Evolutionary conservation across 495 filamentous ascomycete genomes (phyloP), one percentile per base, ranked within the genome.

Genomic region (Chaetomium fimeti): DNA sequence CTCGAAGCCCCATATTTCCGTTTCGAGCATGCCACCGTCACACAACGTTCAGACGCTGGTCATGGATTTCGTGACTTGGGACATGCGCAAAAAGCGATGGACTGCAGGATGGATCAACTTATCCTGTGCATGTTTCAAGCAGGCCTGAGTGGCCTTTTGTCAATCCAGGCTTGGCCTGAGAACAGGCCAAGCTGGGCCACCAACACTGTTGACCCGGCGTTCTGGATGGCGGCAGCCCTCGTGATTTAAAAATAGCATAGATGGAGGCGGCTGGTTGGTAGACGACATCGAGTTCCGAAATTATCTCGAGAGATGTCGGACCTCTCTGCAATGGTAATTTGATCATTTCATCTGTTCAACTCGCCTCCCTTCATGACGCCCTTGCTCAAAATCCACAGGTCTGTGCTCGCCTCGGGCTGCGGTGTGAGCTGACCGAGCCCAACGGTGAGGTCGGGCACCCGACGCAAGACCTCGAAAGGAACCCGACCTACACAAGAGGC

Each of bases 171-270:
- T 3, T 52, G 48, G 48, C 22, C 22, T 49, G 48, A 16, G 48
- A 27, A 52, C 22, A 25, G 28, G 27, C 27, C 25, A n/a, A 1
- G 29, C 13, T 40, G 54, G 55, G 36, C 55, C 36, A 45, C n/a
- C 53, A 45, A 24, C 7, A 24, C 29, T 54, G 52, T 38, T 28
- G 63, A 61, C 58, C 63, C 52, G 57, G 63, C 25, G 27, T 49
- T 49, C 38, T 48, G 57, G 63, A 55, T 61, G 61, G 61, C 40
- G 52, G 16, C 49, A 40, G 29, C 16, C 12, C 49, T 63, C 60
- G n/a, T 13, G 47, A 61, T 55, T 36, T 64, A 68, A 64, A 63
- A 64, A 68, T 68, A 68, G 66, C 40, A 51, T n/a, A 5, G 22
- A 22, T 13, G 16, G 20, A 13, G 22, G 29, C 16, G 38, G 28